phyloP scores from a whole-genome alignment of 1,139 yeast species.

The Pichia sp. region DNA sequence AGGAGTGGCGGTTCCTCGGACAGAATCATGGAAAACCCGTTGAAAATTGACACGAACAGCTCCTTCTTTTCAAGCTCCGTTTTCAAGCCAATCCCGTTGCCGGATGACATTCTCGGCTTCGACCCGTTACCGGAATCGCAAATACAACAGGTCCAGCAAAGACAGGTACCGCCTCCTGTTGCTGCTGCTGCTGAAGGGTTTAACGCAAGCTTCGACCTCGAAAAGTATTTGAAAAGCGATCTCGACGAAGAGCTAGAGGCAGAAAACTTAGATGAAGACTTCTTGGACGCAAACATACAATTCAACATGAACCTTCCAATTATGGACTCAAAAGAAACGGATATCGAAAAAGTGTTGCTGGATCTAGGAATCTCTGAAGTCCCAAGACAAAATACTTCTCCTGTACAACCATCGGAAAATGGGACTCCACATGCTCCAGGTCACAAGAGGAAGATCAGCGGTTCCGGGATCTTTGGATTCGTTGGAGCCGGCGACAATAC shows the following conservation, averaged over 20 bases:
- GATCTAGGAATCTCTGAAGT: constrained; percentile 50
- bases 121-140: constrained; percentile 16
- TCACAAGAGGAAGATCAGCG: constrained; percentile 38
- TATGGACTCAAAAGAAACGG: constrained; percentile 16
- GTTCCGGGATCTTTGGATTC: constrained; percentile 57
- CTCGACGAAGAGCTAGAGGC: not conserved
- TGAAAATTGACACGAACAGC: constrained; percentile 7
- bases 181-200: not conserved
- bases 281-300: constrained; percentile 13
- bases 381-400: not conserved
- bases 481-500: constrained; percentile 42
- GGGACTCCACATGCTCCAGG: not conserved
- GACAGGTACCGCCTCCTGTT: not conserved
- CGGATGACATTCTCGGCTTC: constrained; percentile 35
- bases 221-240: constrained; percentile 14
- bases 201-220: constrained; percentile 10
- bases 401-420: not conserved
- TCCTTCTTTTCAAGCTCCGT: constrained; percentile 7
- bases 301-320: not conserved
- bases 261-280: constrained; percentile 12
- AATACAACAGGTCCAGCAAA: not conserved
- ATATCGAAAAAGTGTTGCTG: constrained; percentile 29
- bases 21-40: constrained; percentile 3
- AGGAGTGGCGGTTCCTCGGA: not conserved
- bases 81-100: constrained; percentile 36